A percentile compares a stretch with the other conserved stretches of the same genome.
These are phyloP conservation scores for Kwoniella pini DNA, from an alignment of 768 basidiomycete genomes.

Conservation along the genomic window DNA sequence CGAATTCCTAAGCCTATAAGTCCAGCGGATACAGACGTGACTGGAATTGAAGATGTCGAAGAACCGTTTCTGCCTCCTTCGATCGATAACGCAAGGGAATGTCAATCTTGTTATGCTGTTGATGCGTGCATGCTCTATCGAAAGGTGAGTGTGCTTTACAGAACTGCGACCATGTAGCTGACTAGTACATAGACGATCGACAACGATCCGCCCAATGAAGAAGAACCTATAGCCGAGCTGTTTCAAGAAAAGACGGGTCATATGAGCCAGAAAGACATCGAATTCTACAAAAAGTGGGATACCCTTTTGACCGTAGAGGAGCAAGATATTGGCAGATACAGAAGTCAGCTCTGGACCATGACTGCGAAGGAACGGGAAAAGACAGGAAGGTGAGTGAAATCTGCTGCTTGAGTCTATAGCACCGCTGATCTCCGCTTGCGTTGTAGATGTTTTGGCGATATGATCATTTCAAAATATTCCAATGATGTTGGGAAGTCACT, in stretches of 20 bases:
- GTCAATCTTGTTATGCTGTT: slow-evolving; percentile 75
- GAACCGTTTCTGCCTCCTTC: slow-evolving; percentile 75
- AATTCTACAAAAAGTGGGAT: slow-evolving; percentile 93
- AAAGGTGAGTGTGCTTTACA: slow-evolving; percentile 75
- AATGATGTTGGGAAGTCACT: slow-evolving; percentile 56
- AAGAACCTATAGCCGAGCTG: slow-evolving; percentile 59
- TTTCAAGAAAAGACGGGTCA: slow-evolving; percentile 80
- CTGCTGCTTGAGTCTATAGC: background rate
- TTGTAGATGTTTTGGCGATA: slow-evolving; percentile 68
- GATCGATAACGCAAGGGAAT: slow-evolving; percentile 75
- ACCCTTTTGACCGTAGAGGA: slow-evolving; percentile 80
- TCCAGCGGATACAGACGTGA: background rate
- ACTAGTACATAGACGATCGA: slow-evolving; percentile 65
- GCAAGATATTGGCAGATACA: slow-evolving; percentile 76
- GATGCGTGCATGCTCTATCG: slow-evolving; percentile 95
- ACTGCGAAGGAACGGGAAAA: slow-evolving; percentile 74
- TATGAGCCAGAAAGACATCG: slow-evolving; percentile 65
- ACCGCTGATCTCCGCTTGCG: background rate
- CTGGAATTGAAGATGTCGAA: slow-evolving; percentile 34
- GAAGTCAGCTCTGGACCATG: slow-evolving; percentile 92
- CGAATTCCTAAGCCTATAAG: slow-evolving; percentile 8
- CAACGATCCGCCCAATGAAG: slow-evolving; percentile 59
- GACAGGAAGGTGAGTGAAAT: slow-evolving; percentile 62
- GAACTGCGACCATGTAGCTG: slow-evolving; percentile 62
- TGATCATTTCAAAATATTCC: slow-evolving; percentile 64